Evolutionary conservation across 2,329 filamentous ascomycete species (phyloP).

Genomic region (Cercospora sp.): DNA sequence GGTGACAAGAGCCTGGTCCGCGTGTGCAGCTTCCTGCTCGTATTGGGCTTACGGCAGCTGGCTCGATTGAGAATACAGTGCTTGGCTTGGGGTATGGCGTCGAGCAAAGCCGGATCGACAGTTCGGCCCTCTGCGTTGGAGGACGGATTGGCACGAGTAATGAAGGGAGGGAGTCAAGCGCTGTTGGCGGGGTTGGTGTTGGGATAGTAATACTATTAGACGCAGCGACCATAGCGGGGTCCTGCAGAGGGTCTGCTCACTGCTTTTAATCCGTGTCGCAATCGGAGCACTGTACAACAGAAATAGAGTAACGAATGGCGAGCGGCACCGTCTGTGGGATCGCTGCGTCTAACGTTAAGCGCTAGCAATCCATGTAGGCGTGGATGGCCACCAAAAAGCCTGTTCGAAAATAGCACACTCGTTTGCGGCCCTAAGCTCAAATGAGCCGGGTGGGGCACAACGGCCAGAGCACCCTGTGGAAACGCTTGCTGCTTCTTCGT

Average conservation of each 20-base stretch:
- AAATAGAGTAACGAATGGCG: slow-evolving; percentile 17
- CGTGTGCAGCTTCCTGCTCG: slow-evolving; percentile 17
- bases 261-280: slow-evolving; percentile 9
- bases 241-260: slow-evolving; percentile 11
- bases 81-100: slow-evolving; percentile 9
- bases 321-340: slow-evolving; percentile 11
- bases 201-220: slow-evolving; percentile 8
- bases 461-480: slow-evolving; percentile 8
- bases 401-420: slow-evolving; percentile 11
- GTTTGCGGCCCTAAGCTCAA: slow-evolving; percentile 3
- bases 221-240: slow-evolving; percentile 9
- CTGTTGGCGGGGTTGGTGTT: slow-evolving; percentile 3
- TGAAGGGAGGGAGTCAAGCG: not conserved
- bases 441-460: slow-evolving; percentile 10
- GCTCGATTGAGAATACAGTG: slow-evolving; percentile 4
- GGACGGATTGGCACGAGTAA: slow-evolving; percentile 8
- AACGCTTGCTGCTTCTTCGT: not conserved
- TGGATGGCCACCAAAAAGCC: slow-evolving; percentile 8
- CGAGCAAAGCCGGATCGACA: slow-evolving; percentile 8
- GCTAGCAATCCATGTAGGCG: slow-evolving; percentile 15
- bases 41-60: slow-evolving; percentile 7
- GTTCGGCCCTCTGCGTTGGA: not conserved
- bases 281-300: slow-evolving; percentile 10
- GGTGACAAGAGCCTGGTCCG: not conserved
- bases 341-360: slow-evolving; percentile 12